Evolutionary conservation across 129 eudicot genomes (phyloP), one percentile per base, ranked within the genome.

Genomic region (Logfia minima): DNA sequence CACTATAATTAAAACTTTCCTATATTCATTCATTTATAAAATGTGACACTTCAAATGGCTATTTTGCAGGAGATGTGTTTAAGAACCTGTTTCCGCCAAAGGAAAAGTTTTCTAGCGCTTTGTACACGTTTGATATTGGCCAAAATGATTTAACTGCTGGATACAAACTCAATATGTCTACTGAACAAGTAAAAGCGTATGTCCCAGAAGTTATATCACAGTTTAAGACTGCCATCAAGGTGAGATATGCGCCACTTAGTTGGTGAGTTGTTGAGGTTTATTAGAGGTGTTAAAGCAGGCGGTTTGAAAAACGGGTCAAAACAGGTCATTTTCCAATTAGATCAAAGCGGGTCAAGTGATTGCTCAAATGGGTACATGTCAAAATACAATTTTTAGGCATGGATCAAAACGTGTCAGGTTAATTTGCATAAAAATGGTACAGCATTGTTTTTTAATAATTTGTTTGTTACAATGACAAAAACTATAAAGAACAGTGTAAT

Each of bases 61-160:
- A 43, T 4, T 28, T 53, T 79, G 68, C 62, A 84, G 90, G 87
- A 62, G 92, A 83, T 29, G 39, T 83, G 8, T 85, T 67, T 67
- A 68, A 59, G 80, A 29, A 67, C 28, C 19, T 87, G 76, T 79
- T 91, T 32, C 97, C 95, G 0, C 56, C 76, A 66, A 72, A 75
- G 68, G 71, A 67, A 32, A 72, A 83, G 68, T 89, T 91, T 66
- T 79, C 90, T 19, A 78, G 78, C 1, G 97, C 90, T 0, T 78
- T 91, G 52, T 91, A 88, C 86, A 87, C 87, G 8, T 85, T 91
- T 72, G 97, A 91, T 88, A 91, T 91, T 22, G 95, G 97, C 85
- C 97, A 91, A 79, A 91, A 91, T 37, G 97, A 91, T 75, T 87
- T 91, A 69, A 91, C 95, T 0, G 90, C 95, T 59, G 97, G 97